A percentile compares a stretch with the other conserved stretches of the same genome.
Conservation (phyloP, 306 rosid species). For the Malus asiatica region DNA sequence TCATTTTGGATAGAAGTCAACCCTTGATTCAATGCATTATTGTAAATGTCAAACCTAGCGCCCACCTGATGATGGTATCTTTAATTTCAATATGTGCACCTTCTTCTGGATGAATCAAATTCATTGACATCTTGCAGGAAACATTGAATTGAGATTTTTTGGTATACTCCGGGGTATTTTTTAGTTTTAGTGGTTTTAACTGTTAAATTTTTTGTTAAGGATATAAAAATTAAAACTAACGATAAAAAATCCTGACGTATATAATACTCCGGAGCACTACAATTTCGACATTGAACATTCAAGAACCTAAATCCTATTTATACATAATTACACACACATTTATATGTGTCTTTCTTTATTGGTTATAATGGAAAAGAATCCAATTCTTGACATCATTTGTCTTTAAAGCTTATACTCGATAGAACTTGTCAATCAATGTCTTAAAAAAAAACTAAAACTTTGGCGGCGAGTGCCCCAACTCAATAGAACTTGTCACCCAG, state of each 20-base stretch:
- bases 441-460: no score
- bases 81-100: not conserved
- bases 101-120: not conserved
- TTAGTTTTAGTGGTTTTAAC: no score
- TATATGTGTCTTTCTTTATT: not conserved
- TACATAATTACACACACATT: not conserved
- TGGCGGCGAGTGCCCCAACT: no score
- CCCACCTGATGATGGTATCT: not conserved
- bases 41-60: slow-evolving; percentile 7
- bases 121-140: not conserved
- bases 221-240: no score
- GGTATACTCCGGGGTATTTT: no score
- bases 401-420: no score
- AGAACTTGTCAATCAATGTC: no score
- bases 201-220: not conserved
- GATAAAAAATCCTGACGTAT: no score
- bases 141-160: not conserved
- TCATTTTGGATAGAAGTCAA: not conserved
- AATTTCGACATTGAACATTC: not conserved
- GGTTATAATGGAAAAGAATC: not conserved
- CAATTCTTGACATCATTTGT: no score
- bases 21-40: not conserved
- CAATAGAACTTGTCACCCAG: no score
- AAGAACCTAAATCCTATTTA: no score
- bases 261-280: no score